phyloP scores from a whole-genome alignment of 345 rosid genomes.

The Citrus cavaleriei region DNA sequence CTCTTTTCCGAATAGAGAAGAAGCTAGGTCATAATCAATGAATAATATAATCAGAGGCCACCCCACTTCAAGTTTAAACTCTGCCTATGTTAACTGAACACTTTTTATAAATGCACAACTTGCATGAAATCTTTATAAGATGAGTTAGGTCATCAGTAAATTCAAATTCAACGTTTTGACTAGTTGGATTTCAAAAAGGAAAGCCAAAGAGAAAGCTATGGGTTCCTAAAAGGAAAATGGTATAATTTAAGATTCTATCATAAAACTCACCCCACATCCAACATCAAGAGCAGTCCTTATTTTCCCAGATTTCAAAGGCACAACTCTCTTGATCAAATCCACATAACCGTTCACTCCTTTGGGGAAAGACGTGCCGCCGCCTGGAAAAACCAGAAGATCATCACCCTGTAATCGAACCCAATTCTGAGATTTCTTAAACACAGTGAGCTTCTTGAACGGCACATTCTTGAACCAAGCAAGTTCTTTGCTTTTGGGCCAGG shows the following conservation, averaged over 20 bases:
- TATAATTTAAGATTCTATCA: background rate
- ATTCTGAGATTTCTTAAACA: conserved; percentile 56
- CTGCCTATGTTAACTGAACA: background rate
- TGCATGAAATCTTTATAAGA: too few species aligned
- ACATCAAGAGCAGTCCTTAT: conserved; percentile 61
- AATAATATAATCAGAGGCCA: background rate
- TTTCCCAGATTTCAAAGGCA: conserved; percentile 54
- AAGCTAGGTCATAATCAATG: background rate
- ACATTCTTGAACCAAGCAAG: conserved; percentile 58
- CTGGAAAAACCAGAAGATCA: conserved; percentile 52
- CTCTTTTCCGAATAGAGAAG: background rate
- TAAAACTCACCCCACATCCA: conserved; percentile 65
- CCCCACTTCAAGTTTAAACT: background rate
- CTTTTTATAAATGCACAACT: too few species aligned
- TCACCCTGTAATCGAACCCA: conserved; percentile 56
- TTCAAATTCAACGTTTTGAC: too few species aligned
- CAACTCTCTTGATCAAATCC: conserved; percentile 35
- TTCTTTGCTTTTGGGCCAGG: conserved; percentile 62
- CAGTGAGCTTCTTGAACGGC: conserved; percentile 46
- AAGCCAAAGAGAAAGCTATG: too few species aligned
- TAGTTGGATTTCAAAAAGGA: background rate
- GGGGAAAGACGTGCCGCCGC: conserved; percentile 75
- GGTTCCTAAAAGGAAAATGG: background rate
- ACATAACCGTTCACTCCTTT: conserved; percentile 56
- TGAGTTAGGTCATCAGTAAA: too few species aligned